Evolutionary conservation across 768 basidiomycete genomes (phyloP).

Genomic region (Kwoniella newhampshirensis): DNA sequence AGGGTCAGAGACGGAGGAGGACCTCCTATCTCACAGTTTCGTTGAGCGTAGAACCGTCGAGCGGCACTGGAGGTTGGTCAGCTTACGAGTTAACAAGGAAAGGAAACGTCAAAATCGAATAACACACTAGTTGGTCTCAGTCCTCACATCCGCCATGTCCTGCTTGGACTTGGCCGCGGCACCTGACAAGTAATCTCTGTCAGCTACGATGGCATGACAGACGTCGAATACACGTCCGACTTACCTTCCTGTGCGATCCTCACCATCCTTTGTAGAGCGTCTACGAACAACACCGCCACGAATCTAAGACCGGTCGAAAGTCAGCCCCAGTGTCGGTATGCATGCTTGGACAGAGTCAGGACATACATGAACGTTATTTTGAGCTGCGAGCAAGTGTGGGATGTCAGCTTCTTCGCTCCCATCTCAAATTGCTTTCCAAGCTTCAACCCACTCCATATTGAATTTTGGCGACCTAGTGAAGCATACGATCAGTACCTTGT

Average conservation of each 20-base stretch:
- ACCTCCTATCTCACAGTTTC: slow-evolving; percentile 49
- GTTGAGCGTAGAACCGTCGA: slow-evolving; percentile 74
- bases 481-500: slow-evolving; percentile 2
- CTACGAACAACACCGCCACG: slow-evolving; percentile 80
- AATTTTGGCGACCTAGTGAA: slow-evolving; percentile 68
- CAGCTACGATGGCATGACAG: too few species aligned
- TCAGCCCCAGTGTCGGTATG: neutral
- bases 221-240: slow-evolving; percentile 59
- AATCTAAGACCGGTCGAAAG: slow-evolving; percentile 58
- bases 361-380: slow-evolving; percentile 91
- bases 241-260: slow-evolving; percentile 55
- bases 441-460: slow-evolving; percentile 63
- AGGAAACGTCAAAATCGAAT: neutral
- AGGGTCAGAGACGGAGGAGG: too few species aligned
- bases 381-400: too few species aligned
- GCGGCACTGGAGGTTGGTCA: slow-evolving; percentile 72
- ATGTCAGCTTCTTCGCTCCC: too few species aligned
- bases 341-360: slow-evolving; percentile 6
- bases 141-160: slow-evolving; percentile 64
- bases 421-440: too few species aligned
- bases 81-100: neutral
- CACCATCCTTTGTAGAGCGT: slow-evolving; percentile 91
- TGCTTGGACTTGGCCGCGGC: slow-evolving; percentile 65
- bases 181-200: slow-evolving; percentile 9
- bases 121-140: slow-evolving; percentile 68